These are phyloP conservation scores for Cotoneaster glaucophyllus DNA, from an alignment of 306 rosid genomes.

Conservation along the genomic window DNA sequence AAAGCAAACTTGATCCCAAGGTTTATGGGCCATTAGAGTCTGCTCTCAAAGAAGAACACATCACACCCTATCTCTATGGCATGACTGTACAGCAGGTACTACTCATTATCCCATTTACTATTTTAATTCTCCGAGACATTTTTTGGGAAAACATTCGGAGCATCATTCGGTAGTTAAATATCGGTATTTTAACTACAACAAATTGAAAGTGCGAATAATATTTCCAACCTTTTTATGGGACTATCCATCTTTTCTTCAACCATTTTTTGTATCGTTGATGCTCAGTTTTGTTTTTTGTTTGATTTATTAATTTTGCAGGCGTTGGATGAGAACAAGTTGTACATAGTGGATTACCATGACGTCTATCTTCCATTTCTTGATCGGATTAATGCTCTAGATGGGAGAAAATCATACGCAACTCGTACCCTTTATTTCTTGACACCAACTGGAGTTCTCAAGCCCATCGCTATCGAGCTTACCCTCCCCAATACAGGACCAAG, in stretches of 20 bases:
- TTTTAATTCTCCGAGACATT: not conserved
- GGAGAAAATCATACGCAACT: conserved; percentile 86
- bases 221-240: not conserved
- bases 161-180: not conserved
- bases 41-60: conserved; percentile 83
- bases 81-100: conserved; percentile 83
- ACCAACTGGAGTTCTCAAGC: conserved; percentile 62
- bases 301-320: conserved; percentile 40
- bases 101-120: not conserved
- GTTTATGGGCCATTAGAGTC: conserved; percentile 66
- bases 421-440: conserved; percentile 68
- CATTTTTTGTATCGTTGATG: not conserved
- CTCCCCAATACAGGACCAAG: conserved; percentile 57
- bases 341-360: conserved; percentile 78
- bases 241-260: not conserved
- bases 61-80: conserved; percentile 65
- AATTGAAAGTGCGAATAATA: not conserved
- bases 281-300: not conserved
- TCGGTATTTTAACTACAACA: not conserved
- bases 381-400: conserved; percentile 74
- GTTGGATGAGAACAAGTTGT: conserved; percentile 57
- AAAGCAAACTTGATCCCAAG: conserved; percentile 73
- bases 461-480: conserved; percentile 91
- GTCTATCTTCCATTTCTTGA: conserved; percentile 77
- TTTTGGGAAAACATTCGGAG: not conserved